Conservation (phyloP, 2,329 filamentous ascomycete species). For the Chaetomium sp. region DNA sequence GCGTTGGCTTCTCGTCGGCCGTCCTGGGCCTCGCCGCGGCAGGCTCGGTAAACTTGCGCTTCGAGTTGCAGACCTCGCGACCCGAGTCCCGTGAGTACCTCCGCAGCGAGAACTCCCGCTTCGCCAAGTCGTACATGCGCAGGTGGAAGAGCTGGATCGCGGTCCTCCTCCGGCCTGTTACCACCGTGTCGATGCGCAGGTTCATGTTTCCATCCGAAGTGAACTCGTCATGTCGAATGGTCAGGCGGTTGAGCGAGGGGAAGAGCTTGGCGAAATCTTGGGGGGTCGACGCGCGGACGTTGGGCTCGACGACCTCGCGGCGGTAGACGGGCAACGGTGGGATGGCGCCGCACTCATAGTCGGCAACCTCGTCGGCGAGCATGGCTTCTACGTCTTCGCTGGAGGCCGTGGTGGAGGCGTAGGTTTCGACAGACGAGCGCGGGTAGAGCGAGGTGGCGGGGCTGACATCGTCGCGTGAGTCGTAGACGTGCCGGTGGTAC, state of each 20-base stretch:
- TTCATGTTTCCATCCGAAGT: conserved; percentile 97
- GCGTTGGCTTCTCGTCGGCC: conserved; percentile 46
- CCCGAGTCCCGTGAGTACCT: conserved; percentile 92
- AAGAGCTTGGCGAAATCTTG: conserved; percentile 83
- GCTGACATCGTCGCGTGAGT: conserved; percentile 34
- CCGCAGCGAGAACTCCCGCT: conserved; percentile 84
- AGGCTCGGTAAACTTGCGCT: conserved; percentile 66
- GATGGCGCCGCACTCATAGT: conserved; percentile 45
- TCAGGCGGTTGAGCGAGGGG: conserved; percentile 77
- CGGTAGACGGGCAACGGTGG: conserved; percentile 61
- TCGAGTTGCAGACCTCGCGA: conserved; percentile 86
- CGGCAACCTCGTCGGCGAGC: conserved; percentile 41
- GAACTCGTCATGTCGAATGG: conserved; percentile 86
- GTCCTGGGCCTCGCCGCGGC: conserved; percentile 53
- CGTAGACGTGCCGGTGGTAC: conserved; percentile 26
- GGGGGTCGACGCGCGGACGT: conserved; percentile 75
- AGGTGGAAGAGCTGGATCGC: conserved; percentile 84
- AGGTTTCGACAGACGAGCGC: conserved; percentile 73
- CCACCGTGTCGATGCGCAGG: conserved; percentile 79
- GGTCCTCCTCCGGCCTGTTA: conserved; percentile 65
- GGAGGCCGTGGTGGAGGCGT: conserved; percentile 71
- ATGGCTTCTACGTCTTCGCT: conserved; percentile 55
- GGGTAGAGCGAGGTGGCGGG: conserved; percentile 43
- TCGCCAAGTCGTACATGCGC: conserved; percentile 87
- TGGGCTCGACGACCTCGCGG: conserved; percentile 63